A percentile compares a stretch with the other conserved stretches of the same genome.
Conservation (phyloP, 352 stramenopile species). For the Phytophthora litchii region DNA sequence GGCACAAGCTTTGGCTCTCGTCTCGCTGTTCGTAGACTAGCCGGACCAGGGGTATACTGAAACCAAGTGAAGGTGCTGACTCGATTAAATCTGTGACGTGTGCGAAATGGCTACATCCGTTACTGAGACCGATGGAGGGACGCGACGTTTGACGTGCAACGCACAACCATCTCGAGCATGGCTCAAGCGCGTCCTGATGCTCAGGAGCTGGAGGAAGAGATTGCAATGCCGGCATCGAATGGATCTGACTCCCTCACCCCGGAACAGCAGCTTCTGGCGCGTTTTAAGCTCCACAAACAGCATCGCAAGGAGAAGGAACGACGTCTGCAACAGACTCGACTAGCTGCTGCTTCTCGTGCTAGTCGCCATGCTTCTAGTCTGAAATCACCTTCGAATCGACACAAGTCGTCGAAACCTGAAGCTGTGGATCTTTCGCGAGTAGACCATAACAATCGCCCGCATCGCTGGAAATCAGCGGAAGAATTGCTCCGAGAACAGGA, state of each 20-base stretch:
- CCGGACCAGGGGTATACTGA: constrained; percentile 7
- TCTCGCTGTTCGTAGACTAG: background rate
- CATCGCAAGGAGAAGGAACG: constrained; percentile 71
- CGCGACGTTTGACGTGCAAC: constrained; percentile 22
- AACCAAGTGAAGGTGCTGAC: constrained; percentile 4
- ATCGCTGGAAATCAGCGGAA: constrained; percentile 83
- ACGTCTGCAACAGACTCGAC: constrained; percentile 61
- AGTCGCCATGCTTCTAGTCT: constrained; percentile 27
- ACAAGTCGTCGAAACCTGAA: constrained; percentile 15
- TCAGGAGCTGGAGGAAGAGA: constrained; percentile 6
- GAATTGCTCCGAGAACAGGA: constrained; percentile 74
- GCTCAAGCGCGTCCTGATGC: constrained; percentile 15
- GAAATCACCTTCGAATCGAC: constrained; percentile 5
- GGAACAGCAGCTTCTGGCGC: constrained; percentile 69
- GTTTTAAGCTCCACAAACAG: constrained; percentile 84
- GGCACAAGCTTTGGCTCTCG: too few relatives aligned
- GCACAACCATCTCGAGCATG: constrained; percentile 22
- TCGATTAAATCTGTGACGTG: constrained; percentile 6
- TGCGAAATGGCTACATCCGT: constrained; percentile 4
- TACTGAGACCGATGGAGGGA: constrained; percentile 10
- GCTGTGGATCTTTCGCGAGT: constrained; percentile 60
- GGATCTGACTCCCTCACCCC: constrained; percentile 23
- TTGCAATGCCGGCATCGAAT: constrained; percentile 1
- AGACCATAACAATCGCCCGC: constrained; percentile 87
- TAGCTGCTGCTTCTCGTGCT: constrained; percentile 30